phyloP scores from a whole-genome alignment of 768 basidiomycete species.

The Crassisporium funariophilum region DNA sequence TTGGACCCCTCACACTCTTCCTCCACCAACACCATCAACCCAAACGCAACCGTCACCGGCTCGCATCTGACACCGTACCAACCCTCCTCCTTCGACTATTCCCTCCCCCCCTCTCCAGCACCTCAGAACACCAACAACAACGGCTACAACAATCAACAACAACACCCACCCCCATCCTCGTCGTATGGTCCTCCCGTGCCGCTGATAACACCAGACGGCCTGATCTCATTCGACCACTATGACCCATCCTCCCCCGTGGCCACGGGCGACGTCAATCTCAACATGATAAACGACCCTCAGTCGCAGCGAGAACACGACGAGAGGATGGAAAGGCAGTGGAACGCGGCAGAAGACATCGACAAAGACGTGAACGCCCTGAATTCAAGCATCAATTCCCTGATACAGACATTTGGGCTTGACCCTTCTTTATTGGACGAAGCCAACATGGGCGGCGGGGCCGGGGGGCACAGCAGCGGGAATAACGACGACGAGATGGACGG shows the following conservation, averaged over 20 bases:
- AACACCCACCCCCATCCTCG: too few relatives aligned
- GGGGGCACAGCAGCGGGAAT: slow-evolving; percentile 1
- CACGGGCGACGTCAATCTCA: slow-evolving; percentile 30
- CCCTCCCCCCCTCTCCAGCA: slow-evolving; percentile 20
- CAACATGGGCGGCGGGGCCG: not conserved
- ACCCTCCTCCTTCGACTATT: slow-evolving; percentile 37
- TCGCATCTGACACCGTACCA: slow-evolving; percentile 33
- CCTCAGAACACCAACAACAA: not conserved
- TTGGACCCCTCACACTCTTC: slow-evolving; percentile 16
- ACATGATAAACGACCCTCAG: slow-evolving; percentile 28
- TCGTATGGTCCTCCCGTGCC: too few relatives aligned
- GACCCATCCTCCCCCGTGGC: slow-evolving; percentile 14
- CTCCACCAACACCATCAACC: slow-evolving; percentile 20
- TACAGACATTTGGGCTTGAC: slow-evolving; percentile 71
- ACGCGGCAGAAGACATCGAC: slow-evolving; percentile 63
- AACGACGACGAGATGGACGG: slow-evolving; percentile 2
- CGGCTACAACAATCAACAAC: slow-evolving; percentile 3
- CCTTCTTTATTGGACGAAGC: slow-evolving; percentile 33
- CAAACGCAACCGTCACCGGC: slow-evolving; percentile 16
- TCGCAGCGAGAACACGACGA: slow-evolving; percentile 27
- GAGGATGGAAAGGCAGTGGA: slow-evolving; percentile 56
- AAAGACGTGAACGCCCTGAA: slow-evolving; percentile 73
- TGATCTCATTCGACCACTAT: slow-evolving; percentile 33
- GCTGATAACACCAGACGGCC: slow-evolving; percentile 24
- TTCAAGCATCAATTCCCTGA: slow-evolving; percentile 67